Base-by-base conservation (phyloP, 2,329 filamentous ascomycete species). In the Cladobotryum protrusum region DNA sequence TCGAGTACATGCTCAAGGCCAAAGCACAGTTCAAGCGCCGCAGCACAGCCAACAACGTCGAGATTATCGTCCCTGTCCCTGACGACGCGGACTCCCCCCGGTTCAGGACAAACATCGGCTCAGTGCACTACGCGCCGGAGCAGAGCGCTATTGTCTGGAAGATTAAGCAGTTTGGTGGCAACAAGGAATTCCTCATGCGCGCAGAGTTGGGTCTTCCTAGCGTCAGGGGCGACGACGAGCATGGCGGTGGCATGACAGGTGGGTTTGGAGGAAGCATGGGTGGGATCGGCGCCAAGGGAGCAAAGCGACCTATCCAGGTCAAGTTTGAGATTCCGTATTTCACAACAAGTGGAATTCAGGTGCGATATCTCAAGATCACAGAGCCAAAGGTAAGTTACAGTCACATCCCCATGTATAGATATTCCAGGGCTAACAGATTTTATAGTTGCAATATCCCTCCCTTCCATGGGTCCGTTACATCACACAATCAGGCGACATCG, bases 291-390 rank as follows among this genome's bases (percentile, higher is more conserved):
- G 85, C 83, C 52, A 97, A 97, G 74, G 88, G 88, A 17, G 81
- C 82, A 50, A 99, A 97, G 78, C 77, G 93, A 59, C 93, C 93
- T 1, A 99, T 99, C 63, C 92, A 91, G 69, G 93, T 99, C 74
- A 99, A 99, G 75, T 99, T 99, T 67, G 93, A 99, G 75, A 99
- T 99, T 65, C 93, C 93, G n/a, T 99, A 99, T 72, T 99, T 99
- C 68, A 99, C 93, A n/a, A 99, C 95, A 3, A 95, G 88, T 72
- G 93, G 93, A 57, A 99, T 99, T 60, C 95, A 99, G 71, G 93
- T 99, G 62, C 83, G 93, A 63, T 99, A 99, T 69, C 72, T 99
- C 68, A 99, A 99, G 80, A 99, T 99, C 64, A 97, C 95, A 56
- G 93, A 99, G 72, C 93, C 93, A 43, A 99, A 99, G 89, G 92